Percentiles rank a stretch among this genome's conserved stretches.
Evolutionary conservation across 192 early-diverging fungal species (phyloP).

Genomic region (Backusella australiensis): DNA sequence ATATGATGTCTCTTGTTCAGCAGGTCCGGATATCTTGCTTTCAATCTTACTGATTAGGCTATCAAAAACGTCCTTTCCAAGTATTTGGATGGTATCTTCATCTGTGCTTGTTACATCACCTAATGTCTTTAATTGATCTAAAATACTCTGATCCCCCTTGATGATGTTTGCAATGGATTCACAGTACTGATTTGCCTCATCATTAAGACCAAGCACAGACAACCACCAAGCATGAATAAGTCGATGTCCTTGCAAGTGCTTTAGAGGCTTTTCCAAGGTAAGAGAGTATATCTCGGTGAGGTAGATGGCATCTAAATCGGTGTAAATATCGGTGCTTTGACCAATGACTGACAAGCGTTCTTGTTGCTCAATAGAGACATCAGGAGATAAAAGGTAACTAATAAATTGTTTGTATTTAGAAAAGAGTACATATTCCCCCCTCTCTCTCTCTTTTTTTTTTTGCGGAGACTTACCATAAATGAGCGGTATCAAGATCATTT

Average conservation of each 20-base stretch:
- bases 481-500: slow-evolving; percentile 58
- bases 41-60: neutral
- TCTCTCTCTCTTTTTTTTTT: too few relatives aligned
- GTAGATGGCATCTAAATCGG: slow-evolving; percentile 58
- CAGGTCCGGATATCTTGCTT: neutral
- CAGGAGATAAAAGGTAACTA: slow-evolving; percentile 55
- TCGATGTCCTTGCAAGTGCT: slow-evolving; percentile 84
- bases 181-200: slow-evolving; percentile 74
- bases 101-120: slow-evolving; percentile 57
- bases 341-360: neutral
- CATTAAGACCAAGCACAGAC: slow-evolving; percentile 72
- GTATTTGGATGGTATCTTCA: slow-evolving; percentile 21
- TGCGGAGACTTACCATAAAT: slow-evolving; percentile 67
- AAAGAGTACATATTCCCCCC: neutral
- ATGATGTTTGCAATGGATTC: slow-evolving; percentile 72
- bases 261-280: slow-evolving; percentile 65
- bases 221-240: slow-evolving; percentile 79
- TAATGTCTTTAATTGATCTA: slow-evolving; percentile 74
- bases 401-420: slow-evolving; percentile 26
- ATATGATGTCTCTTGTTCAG: neutral
- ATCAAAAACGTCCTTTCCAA: slow-evolving; percentile 2
- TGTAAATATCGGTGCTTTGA: slow-evolving; percentile 30
- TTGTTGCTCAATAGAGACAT: slow-evolving; percentile 36
- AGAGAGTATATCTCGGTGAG: slow-evolving; percentile 87
- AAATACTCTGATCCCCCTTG: slow-evolving; percentile 52